A percentile compares a stretch with the other conserved stretches of the same genome.
phyloP scores from a whole-genome alignment of 225 moss, liverwort and hornwort species.

The Physcomitrium patens region DNA sequence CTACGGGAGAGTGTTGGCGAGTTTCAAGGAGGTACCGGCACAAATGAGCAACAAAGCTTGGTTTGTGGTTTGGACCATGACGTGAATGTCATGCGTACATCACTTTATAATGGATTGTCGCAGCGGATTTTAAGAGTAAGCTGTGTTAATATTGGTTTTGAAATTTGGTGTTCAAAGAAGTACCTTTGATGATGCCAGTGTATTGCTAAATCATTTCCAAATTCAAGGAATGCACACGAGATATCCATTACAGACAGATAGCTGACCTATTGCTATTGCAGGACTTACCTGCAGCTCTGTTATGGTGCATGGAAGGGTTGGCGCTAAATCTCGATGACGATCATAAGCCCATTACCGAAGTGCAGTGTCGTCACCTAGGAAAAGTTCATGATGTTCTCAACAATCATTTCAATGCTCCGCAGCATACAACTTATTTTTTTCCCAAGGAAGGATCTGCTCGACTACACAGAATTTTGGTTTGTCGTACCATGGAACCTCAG shows the following conservation, averaged over 20 bases:
- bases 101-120: constrained; percentile 38
- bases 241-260: neutral
- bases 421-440: constrained; percentile 24
- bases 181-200: neutral
- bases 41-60: constrained; percentile 29
- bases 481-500: constrained; percentile 35
- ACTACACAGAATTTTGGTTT: constrained; percentile 39
- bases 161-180: neutral
- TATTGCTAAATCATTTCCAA: neutral
- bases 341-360: constrained; percentile 23
- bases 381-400: constrained; percentile 29
- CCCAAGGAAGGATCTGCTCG: constrained; percentile 36
- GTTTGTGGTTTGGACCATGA: constrained; percentile 41
- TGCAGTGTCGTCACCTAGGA: constrained; percentile 30
- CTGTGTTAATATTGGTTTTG: neutral
- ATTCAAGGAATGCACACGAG: neutral
- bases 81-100: constrained; percentile 39
- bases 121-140: constrained; percentile 41
- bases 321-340: constrained; percentile 40
- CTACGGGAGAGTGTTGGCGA: constrained; percentile 15
- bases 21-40: neutral
- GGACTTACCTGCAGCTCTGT: constrained; percentile 47
- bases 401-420: constrained; percentile 36
- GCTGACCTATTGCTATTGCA: constrained; percentile 27
- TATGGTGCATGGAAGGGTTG: constrained; percentile 53